These are phyloP conservation scores for Phytophthora melonis DNA, from an alignment of 352 stramenopile species.

Conservation along the genomic window DNA sequence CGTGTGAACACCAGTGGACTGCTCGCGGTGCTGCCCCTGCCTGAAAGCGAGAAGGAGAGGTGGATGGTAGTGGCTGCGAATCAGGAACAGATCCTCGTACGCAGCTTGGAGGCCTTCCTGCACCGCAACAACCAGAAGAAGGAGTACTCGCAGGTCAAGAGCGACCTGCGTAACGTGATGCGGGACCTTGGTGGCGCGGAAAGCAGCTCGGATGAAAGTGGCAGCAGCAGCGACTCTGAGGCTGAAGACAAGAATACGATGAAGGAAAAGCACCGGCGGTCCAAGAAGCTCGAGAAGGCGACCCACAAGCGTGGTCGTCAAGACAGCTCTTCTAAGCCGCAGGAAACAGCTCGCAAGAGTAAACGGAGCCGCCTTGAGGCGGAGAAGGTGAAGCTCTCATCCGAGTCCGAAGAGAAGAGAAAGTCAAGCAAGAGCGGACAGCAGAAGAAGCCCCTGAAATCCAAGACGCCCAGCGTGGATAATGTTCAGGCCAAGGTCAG, in stretches of 20 bases:
- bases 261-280: slow-evolving; percentile 34
- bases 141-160: slow-evolving; percentile 58
- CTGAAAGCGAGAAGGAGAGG: slow-evolving; percentile 61
- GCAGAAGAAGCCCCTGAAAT: slow-evolving; percentile 23
- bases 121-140: slow-evolving; percentile 63
- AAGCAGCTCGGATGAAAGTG: slow-evolving; percentile 37
- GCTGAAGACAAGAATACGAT: slow-evolving; percentile 9
- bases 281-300: slow-evolving; percentile 26
- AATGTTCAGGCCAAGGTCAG: slow-evolving; percentile 5
- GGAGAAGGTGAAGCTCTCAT: slow-evolving; percentile 24
- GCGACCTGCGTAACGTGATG: slow-evolving; percentile 52
- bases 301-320: slow-evolving; percentile 34
- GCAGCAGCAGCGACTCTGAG: slow-evolving; percentile 42
- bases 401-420: slow-evolving; percentile 22
- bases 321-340: slow-evolving; percentile 17
- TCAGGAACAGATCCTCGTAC: slow-evolving; percentile 74
- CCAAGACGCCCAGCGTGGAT: slow-evolving; percentile 18
- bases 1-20: slow-evolving; percentile 77
- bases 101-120: slow-evolving; percentile 72
- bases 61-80: slow-evolving; percentile 87
- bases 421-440: slow-evolving; percentile 18
- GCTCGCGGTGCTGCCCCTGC: slow-evolving; percentile 68
- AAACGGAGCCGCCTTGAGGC: slow-evolving; percentile 31
- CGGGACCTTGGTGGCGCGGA: slow-evolving; percentile 47
- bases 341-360: slow-evolving; percentile 27